These are phyloP conservation scores for Medicago arabica DNA, from an alignment of 306 rosid species.

Conservation along the genomic window DNA sequence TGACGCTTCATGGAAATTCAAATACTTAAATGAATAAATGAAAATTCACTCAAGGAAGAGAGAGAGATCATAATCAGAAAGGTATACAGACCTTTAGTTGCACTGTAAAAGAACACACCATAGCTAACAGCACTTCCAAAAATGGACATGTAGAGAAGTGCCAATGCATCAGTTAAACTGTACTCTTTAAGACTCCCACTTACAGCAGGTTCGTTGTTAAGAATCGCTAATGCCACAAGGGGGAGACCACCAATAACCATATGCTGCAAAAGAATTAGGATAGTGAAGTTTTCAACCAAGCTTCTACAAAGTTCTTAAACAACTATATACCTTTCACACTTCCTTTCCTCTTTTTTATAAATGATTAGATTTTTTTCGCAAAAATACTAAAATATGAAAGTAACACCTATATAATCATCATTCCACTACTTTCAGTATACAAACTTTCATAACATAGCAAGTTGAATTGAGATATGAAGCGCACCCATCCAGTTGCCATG, in stretches of 20 bases:
- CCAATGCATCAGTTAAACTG: constrained; percentile 64
- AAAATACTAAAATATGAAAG: background rate
- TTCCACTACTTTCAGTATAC: constrained; percentile 17
- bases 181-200: constrained; percentile 64
- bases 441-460: background rate
- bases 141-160: constrained; percentile 77
- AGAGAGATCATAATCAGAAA: constrained; percentile 3
- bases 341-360: background rate
- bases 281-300: background rate
- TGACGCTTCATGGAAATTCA: too few species aligned
- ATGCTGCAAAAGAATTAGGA: constrained; percentile 65
- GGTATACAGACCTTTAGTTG: constrained; percentile 74
- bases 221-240: constrained; percentile 58
- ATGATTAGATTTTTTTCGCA: background rate
- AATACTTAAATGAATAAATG: too few species aligned
- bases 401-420: constrained; percentile 7
- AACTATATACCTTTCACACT: background rate
- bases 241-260: constrained; percentile 94
- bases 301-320: constrained; percentile 32
- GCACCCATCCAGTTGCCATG: constrained; percentile 99
- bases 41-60: constrained; percentile 10
- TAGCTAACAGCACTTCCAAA: constrained; percentile 96
- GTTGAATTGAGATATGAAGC: constrained; percentile 39
- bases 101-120: constrained; percentile 87
- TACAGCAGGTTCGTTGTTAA: constrained; percentile 73